Conservation (phyloP, 305 asterid genomes). For the Fraxinus dipetala region DNA sequence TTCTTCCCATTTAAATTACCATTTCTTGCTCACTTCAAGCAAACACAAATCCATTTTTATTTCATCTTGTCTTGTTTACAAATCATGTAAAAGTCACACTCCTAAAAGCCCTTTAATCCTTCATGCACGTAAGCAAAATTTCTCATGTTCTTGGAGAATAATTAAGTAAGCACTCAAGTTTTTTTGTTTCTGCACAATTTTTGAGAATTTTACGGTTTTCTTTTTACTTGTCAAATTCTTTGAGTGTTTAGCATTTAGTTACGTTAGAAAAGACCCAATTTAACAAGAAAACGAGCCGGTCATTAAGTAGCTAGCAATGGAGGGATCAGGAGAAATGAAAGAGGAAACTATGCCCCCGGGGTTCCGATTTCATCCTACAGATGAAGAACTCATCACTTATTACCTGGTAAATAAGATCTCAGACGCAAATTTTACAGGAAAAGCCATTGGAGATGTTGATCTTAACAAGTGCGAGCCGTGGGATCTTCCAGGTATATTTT, state of each 20-base stretch:
- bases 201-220: constrained; percentile 22
- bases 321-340: constrained; percentile 44
- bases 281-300: background rate
- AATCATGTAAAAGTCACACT: background rate
- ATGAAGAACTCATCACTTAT: constrained; percentile 81
- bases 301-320: constrained; percentile 35
- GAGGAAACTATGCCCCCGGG: constrained; percentile 81
- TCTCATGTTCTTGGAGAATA: constrained; percentile 26
- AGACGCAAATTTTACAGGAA: constrained; percentile 65
- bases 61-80: background rate
- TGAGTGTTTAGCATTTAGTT: constrained; percentile 17
- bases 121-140: constrained; percentile 23
- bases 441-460: constrained; percentile 88
- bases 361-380: constrained; percentile 85
- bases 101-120: background rate
- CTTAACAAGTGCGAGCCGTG: constrained; percentile 96
- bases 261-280: constrained; percentile 16
- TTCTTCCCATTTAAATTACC: constrained; percentile 30
- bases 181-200: constrained; percentile 5
- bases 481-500: constrained; percentile 86
- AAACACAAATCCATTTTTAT: constrained; percentile 11
- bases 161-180: background rate
- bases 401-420: constrained; percentile 74
- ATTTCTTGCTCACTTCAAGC: constrained; percentile 46
- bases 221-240: background rate